Conservation (phyloP, 352 stramenopile species). For the Phytopythium sindhum region DNA sequence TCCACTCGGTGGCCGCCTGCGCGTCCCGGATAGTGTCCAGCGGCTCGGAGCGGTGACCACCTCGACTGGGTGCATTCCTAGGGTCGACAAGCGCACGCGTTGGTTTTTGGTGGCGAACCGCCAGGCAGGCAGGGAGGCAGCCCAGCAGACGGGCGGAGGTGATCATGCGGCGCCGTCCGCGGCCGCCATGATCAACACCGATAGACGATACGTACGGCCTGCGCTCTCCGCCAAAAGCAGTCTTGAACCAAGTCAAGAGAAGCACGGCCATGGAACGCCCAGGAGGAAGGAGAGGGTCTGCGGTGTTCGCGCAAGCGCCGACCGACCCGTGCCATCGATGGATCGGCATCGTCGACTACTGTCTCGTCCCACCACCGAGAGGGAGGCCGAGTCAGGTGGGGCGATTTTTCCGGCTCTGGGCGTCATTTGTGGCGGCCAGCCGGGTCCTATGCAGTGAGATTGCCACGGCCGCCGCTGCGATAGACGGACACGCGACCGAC, state of each 20-base stretch:
- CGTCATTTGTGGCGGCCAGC: background rate
- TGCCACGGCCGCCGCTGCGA: background rate
- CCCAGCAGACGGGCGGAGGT: background rate
- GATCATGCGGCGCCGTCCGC: background rate
- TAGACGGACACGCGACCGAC: background rate
- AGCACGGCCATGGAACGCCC: background rate
- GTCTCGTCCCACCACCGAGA: background rate
- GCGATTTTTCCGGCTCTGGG: conserved; percentile 1
- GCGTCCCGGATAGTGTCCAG: background rate
- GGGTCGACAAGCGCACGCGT: background rate
- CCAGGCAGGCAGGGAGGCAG: background rate
- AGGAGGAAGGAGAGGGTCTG: background rate
- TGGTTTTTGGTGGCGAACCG: background rate
- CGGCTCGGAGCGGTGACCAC: background rate
- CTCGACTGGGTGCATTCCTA: background rate
- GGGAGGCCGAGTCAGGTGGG: background rate
- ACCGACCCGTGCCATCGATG: background rate
- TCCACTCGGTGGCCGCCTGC: background rate
- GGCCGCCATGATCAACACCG: background rate
- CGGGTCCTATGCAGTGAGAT: background rate
- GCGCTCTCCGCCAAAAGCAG: background rate
- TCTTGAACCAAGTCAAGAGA: background rate
- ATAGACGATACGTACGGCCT: background rate
- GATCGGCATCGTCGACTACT: background rate
- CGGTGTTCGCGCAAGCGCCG: background rate